Evolutionary conservation across 345 rosid species (phyloP).

Genomic region (Corchorus olitorius): DNA sequence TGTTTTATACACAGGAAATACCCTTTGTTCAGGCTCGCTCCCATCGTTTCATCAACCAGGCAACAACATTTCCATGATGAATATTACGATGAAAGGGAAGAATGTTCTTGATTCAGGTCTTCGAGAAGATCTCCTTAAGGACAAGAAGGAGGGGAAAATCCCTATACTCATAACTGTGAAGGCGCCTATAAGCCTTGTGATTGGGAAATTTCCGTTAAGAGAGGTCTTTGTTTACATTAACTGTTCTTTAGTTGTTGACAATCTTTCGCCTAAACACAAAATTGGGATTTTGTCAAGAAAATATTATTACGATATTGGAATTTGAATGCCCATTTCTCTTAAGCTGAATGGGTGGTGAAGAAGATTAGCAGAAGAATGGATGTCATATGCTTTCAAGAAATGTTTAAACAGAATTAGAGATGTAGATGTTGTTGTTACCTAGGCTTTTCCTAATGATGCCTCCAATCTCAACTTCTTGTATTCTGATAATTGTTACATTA

Average conservation of each 20-base stretch:
- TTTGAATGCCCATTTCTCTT: conserved; percentile 13
- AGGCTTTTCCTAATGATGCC: too few relatives aligned
- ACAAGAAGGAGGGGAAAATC: conserved; percentile 38
- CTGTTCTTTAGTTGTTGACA: conserved; percentile 52
- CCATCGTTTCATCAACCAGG: conserved; percentile 48
- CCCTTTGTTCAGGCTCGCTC: conserved; percentile 46
- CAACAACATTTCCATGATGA: conserved; percentile 32
- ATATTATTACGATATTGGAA: conserved; percentile 27
- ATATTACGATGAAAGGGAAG: conserved; percentile 40
- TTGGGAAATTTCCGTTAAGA: conserved; percentile 31
- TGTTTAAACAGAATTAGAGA: too few relatives aligned
- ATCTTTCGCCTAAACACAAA: conserved; percentile 33
- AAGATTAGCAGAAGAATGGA: background rate
- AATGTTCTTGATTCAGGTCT: conserved; percentile 37
- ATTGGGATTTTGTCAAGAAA: conserved; percentile 33
- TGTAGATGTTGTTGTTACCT: too few relatives aligned
- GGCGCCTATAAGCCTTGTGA: conserved; percentile 39
- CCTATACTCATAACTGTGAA: conserved; percentile 43
- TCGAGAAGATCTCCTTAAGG: conserved; percentile 37
- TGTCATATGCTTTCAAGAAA: too few relatives aligned
- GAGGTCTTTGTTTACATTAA: conserved; percentile 35
- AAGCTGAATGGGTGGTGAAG: background rate
- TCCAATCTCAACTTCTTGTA: too few relatives aligned
- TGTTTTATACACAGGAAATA: conserved; percentile 29
- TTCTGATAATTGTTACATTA: too few relatives aligned